A percentile compares a stretch with the other conserved stretches of the same genome.
These are phyloP conservation scores for Penicillium goetzii DNA, from an alignment of 495 filamentous ascomycete species.

Conservation along the genomic window DNA sequence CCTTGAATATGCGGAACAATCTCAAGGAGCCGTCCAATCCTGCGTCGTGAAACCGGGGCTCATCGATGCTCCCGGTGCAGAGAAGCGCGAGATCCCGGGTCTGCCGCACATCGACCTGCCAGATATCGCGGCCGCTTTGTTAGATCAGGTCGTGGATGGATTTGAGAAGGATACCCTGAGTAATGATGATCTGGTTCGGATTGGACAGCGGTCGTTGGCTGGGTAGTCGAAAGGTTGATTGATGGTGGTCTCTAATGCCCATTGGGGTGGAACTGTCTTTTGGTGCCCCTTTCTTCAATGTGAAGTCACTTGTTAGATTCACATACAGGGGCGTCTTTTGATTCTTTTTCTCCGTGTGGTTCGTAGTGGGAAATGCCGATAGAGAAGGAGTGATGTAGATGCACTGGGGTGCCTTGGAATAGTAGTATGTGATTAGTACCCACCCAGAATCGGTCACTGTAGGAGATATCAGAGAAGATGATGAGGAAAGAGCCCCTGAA, in stretches of 20 bases:
- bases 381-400: not conserved
- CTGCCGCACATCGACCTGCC: not conserved
- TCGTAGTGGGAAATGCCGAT: not conserved
- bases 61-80: not conserved
- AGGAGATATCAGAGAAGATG: too few relatives aligned
- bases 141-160: not conserved
- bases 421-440: too few relatives aligned
- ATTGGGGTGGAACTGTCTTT: too few relatives aligned
- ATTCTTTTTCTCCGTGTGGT: not conserved
- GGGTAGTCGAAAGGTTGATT: not conserved
- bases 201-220: not conserved
- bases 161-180: constrained; percentile 3
- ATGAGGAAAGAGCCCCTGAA: too few relatives aligned
- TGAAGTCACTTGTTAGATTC: too few relatives aligned
- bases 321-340: too few relatives aligned
- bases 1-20: constrained; percentile 15
- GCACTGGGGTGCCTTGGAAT: too few relatives aligned
- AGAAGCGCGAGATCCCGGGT: not conserved
- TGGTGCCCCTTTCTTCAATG: too few relatives aligned
- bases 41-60: constrained; percentile 1
- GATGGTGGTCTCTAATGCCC: too few relatives aligned
- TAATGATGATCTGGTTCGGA: not conserved
- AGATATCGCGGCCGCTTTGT: not conserved
- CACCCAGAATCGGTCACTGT: too few relatives aligned
- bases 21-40: not conserved